Evolutionary conservation across 2,329 filamentous ascomycete species (phyloP).

Genomic region (Pyrenochaeta sp.): DNA sequence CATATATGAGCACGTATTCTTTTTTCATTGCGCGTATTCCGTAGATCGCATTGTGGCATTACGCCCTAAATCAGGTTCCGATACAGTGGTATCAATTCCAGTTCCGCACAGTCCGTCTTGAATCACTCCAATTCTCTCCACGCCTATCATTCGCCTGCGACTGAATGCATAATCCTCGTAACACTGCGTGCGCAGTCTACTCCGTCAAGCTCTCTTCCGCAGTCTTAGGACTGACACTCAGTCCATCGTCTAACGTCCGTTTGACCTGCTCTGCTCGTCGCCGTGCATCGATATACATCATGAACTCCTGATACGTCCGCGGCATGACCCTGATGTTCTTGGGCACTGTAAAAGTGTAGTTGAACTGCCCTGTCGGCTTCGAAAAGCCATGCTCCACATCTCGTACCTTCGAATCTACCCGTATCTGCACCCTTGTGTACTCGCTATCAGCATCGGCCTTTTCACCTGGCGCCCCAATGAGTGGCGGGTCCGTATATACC

Average conservation of each 20-base stretch:
- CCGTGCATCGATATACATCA: conserved; percentile 70
- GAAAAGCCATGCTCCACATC: conserved; percentile 75
- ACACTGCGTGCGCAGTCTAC: conserved; percentile 15
- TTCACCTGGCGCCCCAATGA: conserved; percentile 52
- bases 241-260: conserved; percentile 39
- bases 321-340: conserved; percentile 73
- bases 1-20: conserved; percentile 13
- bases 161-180: neutral
- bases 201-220: conserved; percentile 50
- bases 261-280: conserved; percentile 63
- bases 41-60: conserved; percentile 13
- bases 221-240: conserved; percentile 38
- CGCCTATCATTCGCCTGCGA: neutral
- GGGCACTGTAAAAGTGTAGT: conserved; percentile 75
- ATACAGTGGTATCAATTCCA: neutral
- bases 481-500: conserved; percentile 73
- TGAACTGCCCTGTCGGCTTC: conserved; percentile 76
- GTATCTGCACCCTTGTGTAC: conserved; percentile 72
- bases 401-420: conserved; percentile 75
- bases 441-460: conserved; percentile 42
- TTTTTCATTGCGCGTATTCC: conserved; percentile 8
- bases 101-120: neutral
- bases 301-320: conserved; percentile 68
- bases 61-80: neutral
- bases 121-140: neutral